Evolutionary conservation across 2,329 filamentous ascomycete genomes (phyloP), one percentile per base, ranked within the genome.

Genomic region (Ceratocystis papillata): DNA sequence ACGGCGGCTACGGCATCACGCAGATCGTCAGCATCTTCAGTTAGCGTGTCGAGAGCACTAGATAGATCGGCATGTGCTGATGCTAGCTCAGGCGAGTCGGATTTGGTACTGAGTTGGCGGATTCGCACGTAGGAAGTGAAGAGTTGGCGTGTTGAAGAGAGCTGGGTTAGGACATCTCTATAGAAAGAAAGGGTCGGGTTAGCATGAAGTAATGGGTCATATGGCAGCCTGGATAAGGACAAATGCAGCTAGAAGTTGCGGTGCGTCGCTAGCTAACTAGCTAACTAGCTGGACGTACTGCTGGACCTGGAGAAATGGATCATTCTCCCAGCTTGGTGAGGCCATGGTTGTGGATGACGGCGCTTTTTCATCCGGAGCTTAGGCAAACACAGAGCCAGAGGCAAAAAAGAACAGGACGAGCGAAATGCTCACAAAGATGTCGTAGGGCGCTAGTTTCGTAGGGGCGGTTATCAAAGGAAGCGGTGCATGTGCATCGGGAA

Each of bases 121-220:
- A 99, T 99, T 73, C 94, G 93, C 55, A 96, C 83, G 79, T 96
- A 99, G 17, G 92, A 96, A 69, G 89, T 87, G 80, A 96, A 96
- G 67, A 96, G 86, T 64, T 92, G 87, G 8, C 93, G 87, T 64
- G 90, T 88, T 15, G 84, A 85, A 70, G 87, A 83, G 69, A 99
- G 86, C 68, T 95, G 88, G 69, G 86, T 79, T 70, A 96, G 86
- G 70, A 97, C 90, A 77, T 99, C 94, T 77, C 91, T 96, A 74
- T 67, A 61, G 30, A 28, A 17, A 55, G 22, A 53, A 46, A 66
- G 67, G 69, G 44, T 20, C 53, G 62, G 60, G 60, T 55, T 69
- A 55, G 53, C 50, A 64, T 44, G 4, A 53, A 22, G 8, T 25
- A 20, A 28, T 41, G 46, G 15, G 4, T 20, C 10, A 22, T 30